Evolutionary conservation across 169 alveolate genomes (phyloP), one percentile per base, ranked within the genome.

Genomic region (Cryptosporidium felis): DNA sequence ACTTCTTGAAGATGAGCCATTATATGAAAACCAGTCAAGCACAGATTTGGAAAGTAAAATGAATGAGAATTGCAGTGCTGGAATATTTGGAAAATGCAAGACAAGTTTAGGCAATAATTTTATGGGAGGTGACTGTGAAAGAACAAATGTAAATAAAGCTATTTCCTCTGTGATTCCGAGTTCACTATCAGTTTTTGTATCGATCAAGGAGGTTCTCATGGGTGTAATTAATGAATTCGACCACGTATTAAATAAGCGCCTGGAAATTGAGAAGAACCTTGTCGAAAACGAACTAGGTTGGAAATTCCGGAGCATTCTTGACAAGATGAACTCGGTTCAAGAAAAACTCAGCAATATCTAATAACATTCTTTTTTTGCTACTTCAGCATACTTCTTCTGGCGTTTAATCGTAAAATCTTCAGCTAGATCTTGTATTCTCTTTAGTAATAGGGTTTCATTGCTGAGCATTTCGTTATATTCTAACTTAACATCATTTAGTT

Each of bases 401-500:
- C 36, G 61, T 30, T 65, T 65, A 46, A 45, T 65, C 18, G 81
- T 46, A 49, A 45, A 65, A 49, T 65, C 81, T 2, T 65, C 81
- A 1, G 81, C 81, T 46, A 65, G 30, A 3, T 65, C 63, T 30
- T 65, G 81, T 65, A 65, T 65, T 34, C 36, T 65, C 59, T 46
- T 65, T 46, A 65, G 14, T 21, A 65, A 47, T 32, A 45, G 38
- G 16, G 81, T 62, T 8, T 65, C 81, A 18, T 46, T 65, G 38
- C 49, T 65, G 3, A 65, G 16, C 23, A 46, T 32, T 65, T 65
- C 81, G 34, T 30, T 65, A 16, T 65, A 65, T 32, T 65, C 81
- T 65, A 65, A 65, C 81, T 65, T 65, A 65, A 65, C 32, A 46
- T 65, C 81, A 16, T 65, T 65, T 65, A 65, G 49, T 62, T 65